Conservation (phyloP, 202 grass and related monocot genomes). For the Musa balbisiana region DNA sequence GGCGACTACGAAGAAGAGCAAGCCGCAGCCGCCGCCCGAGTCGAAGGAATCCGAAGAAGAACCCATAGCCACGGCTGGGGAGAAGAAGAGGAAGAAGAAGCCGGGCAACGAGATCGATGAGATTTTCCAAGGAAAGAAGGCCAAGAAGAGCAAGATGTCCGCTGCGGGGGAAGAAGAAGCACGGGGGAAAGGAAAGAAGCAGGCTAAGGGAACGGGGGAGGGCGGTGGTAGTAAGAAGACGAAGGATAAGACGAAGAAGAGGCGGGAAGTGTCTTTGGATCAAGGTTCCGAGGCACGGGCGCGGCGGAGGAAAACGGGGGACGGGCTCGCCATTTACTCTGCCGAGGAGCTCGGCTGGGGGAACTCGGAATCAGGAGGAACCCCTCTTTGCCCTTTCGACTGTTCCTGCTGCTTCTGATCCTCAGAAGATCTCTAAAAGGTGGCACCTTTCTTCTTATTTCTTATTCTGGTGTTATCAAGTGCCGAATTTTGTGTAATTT, state of each 20-base stretch:
- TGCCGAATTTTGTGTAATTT: too few relatives aligned
- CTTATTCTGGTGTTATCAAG: too few relatives aligned
- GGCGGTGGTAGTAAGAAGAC: constrained; percentile 23
- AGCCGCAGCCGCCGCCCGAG: neutral
- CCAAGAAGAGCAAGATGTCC: constrained; percentile 23
- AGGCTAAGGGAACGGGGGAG: neutral
- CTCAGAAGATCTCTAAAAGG: neutral
- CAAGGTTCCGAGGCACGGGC: constrained; percentile 36
- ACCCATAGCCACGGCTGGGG: neutral
- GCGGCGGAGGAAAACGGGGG: constrained; percentile 44
- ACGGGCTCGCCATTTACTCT: constrained; percentile 68
- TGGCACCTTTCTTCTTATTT: neutral
- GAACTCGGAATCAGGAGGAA: constrained; percentile 47
- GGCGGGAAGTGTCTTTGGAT: constrained; percentile 7
- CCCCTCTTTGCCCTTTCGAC: constrained; percentile 69
- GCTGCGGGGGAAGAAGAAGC: constrained; percentile 20
- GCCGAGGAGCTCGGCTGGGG: constrained; percentile 71
- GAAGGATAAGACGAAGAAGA: constrained; percentile 26
- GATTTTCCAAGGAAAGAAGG: constrained; percentile 25
- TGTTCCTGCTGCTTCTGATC: constrained; percentile 82
- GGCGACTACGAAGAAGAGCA: constrained; percentile 42
- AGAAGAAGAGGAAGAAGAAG: neutral
- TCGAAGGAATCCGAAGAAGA: constrained; percentile 9
- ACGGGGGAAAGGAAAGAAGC: neutral
- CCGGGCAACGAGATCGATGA: neutral